Percentiles rank a stretch among this genome's conserved stretches.
Conservation (phyloP, 1,284 basidiomycete genomes). For the Ustilago shanxiensis region DNA sequence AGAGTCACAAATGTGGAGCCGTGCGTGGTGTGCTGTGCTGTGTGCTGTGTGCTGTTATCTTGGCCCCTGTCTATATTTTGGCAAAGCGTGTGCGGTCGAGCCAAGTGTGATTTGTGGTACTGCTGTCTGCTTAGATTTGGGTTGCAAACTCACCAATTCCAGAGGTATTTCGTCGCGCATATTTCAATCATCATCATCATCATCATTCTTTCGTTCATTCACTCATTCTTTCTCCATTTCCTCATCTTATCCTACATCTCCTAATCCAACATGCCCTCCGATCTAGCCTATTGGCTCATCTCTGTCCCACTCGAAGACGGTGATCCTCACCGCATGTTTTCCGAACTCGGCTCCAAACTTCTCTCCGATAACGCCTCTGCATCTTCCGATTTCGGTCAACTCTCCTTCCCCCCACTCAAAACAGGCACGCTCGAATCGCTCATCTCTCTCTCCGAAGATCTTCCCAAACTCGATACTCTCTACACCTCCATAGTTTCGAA, state of each 20-base stretch:
- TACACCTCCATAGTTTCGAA: constrained; percentile 91
- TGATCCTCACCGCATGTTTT: constrained; percentile 72
- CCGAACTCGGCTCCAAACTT: constrained; percentile 71
- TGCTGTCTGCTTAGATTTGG: too few relatives aligned
- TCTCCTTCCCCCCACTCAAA: constrained; percentile 71
- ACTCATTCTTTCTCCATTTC: background rate
- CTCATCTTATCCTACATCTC: too few relatives aligned
- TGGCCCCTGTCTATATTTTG: constrained; percentile 14
- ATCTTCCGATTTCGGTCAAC: constrained; percentile 58
- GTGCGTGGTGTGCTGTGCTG: background rate
- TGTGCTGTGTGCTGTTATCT: background rate
- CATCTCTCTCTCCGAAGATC: constrained; percentile 88
- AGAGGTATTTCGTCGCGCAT: constrained; percentile 3
- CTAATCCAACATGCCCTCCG: constrained; percentile 72
- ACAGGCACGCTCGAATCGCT: constrained; percentile 93
- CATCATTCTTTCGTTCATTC: background rate
- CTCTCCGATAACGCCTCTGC: constrained; percentile 65
- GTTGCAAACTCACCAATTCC: too few relatives aligned
- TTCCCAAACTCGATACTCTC: constrained; percentile 90
- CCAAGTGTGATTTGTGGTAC: constrained; percentile 1
- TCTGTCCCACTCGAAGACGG: constrained; percentile 73
- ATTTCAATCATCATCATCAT: constrained; percentile 3
- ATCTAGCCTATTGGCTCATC: constrained; percentile 74
- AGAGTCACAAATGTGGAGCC: background rate
- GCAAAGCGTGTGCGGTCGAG: constrained; percentile 18